Conservation (phyloP, 495 filamentous ascomycete genomes). For the Podospora pseudocomata region DNA sequence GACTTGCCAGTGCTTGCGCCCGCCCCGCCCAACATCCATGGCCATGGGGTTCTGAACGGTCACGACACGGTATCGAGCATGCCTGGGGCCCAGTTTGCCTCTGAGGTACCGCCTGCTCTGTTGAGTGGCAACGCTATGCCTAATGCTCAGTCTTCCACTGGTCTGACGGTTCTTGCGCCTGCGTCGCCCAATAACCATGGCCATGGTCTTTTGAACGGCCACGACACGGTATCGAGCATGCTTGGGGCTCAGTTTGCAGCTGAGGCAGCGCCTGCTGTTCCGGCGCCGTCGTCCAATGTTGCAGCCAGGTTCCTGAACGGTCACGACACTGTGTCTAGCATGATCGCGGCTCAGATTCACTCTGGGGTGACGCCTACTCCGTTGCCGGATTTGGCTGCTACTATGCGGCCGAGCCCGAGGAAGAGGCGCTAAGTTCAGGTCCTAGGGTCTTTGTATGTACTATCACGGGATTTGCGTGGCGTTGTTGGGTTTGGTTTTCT, state of each 20-base stretch:
- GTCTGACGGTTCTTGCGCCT: neutral
- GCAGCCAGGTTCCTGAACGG: neutral
- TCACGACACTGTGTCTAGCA: neutral
- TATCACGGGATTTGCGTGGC: neutral
- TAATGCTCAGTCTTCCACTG: too few relatives aligned
- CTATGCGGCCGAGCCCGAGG: neutral
- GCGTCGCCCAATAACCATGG: neutral
- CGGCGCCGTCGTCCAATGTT: too few relatives aligned
- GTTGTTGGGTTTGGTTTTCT: neutral
- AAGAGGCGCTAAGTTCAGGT: neutral
- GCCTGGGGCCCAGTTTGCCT: too few relatives aligned
- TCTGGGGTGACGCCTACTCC: neutral
- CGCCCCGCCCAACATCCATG: neutral
- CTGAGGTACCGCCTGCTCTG: too few relatives aligned
- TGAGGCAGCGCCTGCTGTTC: too few relatives aligned
- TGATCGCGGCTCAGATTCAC: neutral
- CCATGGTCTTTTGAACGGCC: neutral
- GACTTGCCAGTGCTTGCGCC: too few relatives aligned
- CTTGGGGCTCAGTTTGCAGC: neutral
- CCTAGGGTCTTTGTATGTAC: neutral
- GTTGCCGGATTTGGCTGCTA: neutral
- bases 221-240: neutral
- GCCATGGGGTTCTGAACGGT: too few relatives aligned
- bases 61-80: too few relatives aligned
- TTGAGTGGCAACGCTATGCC: too few relatives aligned